Base-by-base conservation (phyloP, 164 flowering plant species). In the Nymphaea thermarum region DNA sequence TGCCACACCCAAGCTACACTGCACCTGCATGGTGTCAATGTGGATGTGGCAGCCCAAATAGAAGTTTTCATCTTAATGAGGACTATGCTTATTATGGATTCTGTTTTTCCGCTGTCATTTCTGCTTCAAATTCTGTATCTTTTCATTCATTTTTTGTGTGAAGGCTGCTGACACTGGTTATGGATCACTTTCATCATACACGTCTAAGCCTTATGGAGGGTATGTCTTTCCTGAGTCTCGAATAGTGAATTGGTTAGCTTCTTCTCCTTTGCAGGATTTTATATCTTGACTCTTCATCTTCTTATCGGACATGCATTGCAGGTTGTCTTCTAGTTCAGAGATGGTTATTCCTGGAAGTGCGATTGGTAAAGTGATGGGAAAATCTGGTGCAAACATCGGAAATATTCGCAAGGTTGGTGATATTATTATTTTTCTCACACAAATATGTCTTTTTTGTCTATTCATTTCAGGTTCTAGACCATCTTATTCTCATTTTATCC, bases 331-430 rank as follows among this genome's bases (percentile, higher is more conserved):
- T 12, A 17, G 10, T n/a, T 69, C 83, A 67, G 99, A 94, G 77
- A 82, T 94, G 75, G 60, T 86, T 72, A 76, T 94, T 65, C 98
- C 99, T 74, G 83, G 84, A 67, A 80, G 84, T 81, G 96, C 97
- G 57, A 83, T 90, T 16, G 88, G 95, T 62, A 94, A 86, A 79
- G 97, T 94, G 67, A 72, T 94, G 73, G 98, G 98, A 36, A 94
- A 82, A 81, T 88, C 89, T 69, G 98, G 99, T 53, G 80, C 87
- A 61, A 91, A 91, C 74, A 64, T 94, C 44, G 79, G 82, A 65
- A 94, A 90, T 75, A 85, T 94, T 47, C 80, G 89, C 44, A 88
- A 86, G 97, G 99, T 94, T 14, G 12, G 81, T 65, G n/a, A n/a
- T 42, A 66, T 65, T 4, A 18, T n/a, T 51, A 18, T 60, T 60